Base-by-base conservation (phyloP, 176 grass and related monocot genomes). In the bread wheat (Triticum aestivum) region DNA sequence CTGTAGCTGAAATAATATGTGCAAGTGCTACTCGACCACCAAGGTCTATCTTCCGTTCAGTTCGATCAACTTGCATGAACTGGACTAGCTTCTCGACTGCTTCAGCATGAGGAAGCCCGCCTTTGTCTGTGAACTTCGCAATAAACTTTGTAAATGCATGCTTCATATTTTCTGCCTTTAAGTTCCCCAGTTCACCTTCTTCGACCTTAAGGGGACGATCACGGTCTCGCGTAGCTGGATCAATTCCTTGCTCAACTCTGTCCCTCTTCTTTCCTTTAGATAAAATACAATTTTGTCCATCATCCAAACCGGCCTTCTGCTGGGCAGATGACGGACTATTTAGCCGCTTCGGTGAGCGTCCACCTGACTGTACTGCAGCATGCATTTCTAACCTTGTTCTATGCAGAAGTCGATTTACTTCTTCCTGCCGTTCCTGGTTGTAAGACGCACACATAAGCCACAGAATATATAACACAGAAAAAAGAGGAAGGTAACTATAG, bases 371-470 rank as follows among this genome's bases (percentile, higher is more conserved):
- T 65, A 94, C 83, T 23, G 86, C 88, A 17, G 90, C 89, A 86
- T 92, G 89, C 94, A 94, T 97, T 84, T 97, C 94, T 83, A 85
- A 70, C 79, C 69, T 85, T 64, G 94, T 90, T 90, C 78, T 90
- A 14, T 92, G 33, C 32, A 97, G 84, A 90, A 97, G 92, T 20
- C 76, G 85, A 89, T 97, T 89, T 86, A 97, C 88, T 87, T 97
- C 94, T 80, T 93, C 94, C 86, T 97, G 92, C 5, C 90, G 89
- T 77, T 97, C 92, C 94, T 97, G 85, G 35, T 49, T 9, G 69
- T 84, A 88, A 77, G 52, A 24, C 17, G 23, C 68, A 88, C 14
- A 80, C 21, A 69, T 75, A 76, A 63, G 10, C 29, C 49, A 76
- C 20, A 67, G 39, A 64, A 15, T 30, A 44, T 82, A 35, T 2